Evolutionary conservation across 1,139 yeast genomes (phyloP).

Genomic region (Lizanozyma gosingica): DNA sequence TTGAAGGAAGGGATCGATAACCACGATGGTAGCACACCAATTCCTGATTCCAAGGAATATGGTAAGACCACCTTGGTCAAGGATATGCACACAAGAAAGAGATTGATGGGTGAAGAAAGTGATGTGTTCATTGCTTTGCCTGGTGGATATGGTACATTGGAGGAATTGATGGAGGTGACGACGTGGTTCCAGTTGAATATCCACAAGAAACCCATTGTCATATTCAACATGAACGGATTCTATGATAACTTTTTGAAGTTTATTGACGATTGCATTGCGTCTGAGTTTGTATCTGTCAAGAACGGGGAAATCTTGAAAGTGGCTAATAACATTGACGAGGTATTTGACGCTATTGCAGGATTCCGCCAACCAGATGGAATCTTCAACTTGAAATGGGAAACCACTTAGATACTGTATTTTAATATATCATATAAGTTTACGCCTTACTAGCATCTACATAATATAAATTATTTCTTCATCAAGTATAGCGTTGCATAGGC

Average conservation of each 20-base stretch:
- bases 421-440: no score
- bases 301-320: constrained; percentile 65
- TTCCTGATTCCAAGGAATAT: constrained; percentile 51
- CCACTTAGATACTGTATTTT: constrained; percentile 14
- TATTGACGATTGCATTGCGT: constrained; percentile 43
- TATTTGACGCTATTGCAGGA: constrained; percentile 47
- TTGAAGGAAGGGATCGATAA: constrained; percentile 37
- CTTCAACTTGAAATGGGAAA: constrained; percentile 64
- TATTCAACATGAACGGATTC: constrained; percentile 74
- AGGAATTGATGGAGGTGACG: constrained; percentile 82
- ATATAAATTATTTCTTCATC: no score
- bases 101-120: constrained; percentile 81
- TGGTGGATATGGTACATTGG: constrained; percentile 88
- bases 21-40: constrained; percentile 56
- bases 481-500: no score
- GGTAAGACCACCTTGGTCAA: constrained; percentile 76
- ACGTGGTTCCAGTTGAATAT: constrained; percentile 90
- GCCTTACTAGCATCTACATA: no score
- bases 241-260: constrained; percentile 62
- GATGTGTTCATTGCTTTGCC: constrained; percentile 85
- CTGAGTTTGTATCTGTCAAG: constrained; percentile 60
- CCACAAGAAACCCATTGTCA: constrained; percentile 70
- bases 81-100: constrained; percentile 87
- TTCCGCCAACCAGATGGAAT: constrained; percentile 69
- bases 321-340: constrained; percentile 62